A percentile compares a stretch with the other conserved stretches of the same genome.
phyloP scores from a whole-genome alignment of 163 green algal genomes.

The Scenedesmus sp. region DNA sequence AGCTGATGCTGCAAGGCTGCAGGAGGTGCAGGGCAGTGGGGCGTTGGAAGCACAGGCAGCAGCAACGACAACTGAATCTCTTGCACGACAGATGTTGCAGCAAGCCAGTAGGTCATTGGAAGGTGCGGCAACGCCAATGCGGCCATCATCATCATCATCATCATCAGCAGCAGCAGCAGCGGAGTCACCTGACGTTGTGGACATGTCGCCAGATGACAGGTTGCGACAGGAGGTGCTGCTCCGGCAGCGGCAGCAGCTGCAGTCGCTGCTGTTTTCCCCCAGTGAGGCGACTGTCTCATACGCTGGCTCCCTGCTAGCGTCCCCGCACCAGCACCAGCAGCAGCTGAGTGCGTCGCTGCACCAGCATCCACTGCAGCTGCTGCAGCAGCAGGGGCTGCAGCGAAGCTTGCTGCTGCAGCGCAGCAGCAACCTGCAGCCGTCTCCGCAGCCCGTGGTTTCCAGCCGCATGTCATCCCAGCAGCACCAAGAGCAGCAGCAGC shows the following conservation, averaged over 20 bases:
- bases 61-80: background rate
- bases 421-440: slow-evolving; percentile 29
- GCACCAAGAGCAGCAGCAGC: background rate
- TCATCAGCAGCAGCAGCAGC: background rate
- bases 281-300: background rate
- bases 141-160: background rate
- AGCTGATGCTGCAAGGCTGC: background rate
- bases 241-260: slow-evolving; percentile 27
- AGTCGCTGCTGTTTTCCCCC: slow-evolving; percentile 18
- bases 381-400: slow-evolving; percentile 16
- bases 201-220: background rate
- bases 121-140: background rate
- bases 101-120: background rate
- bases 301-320: slow-evolving; percentile 5
- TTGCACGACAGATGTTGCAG: background rate
- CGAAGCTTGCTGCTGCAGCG: background rate
- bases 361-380: background rate
- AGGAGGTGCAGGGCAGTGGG: slow-evolving; percentile 2
- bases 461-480: background rate
- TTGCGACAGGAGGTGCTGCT: background rate
- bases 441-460: background rate
- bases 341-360: background rate
- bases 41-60: background rate
- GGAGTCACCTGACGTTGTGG: background rate
- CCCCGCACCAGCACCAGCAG: background rate